Evolutionary conservation across 2,329 filamentous ascomycete species (phyloP).

Genomic region (Helotiales sp.): DNA sequence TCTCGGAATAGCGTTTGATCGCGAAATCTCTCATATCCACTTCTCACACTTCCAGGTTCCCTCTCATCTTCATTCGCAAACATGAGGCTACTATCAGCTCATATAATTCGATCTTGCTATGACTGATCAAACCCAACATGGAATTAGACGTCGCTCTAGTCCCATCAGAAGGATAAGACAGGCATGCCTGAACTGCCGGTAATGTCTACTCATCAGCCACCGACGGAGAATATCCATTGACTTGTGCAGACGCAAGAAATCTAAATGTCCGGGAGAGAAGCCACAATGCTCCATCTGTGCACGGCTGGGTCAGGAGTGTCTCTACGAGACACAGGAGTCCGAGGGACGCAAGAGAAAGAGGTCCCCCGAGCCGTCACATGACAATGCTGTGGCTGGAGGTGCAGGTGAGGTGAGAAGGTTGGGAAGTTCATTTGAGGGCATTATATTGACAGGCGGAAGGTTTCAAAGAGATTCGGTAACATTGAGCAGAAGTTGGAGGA

Average conservation of each 20-base stretch:
- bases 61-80: not conserved
- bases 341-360: conserved; percentile 21
- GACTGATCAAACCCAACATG: not conserved
- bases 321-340: conserved; percentile 18
- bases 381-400: not conserved
- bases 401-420: conserved; percentile 16
- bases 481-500: conserved; percentile 31
- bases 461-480: conserved; percentile 27
- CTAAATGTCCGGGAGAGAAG: conserved; percentile 30
- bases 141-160: not conserved
- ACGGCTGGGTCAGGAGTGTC: conserved; percentile 22
- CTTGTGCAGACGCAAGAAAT: conserved; percentile 28
- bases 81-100: not conserved
- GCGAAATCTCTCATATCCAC: not conserved
- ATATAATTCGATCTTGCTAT: not conserved
- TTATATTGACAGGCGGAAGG: not conserved
- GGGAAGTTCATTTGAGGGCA: not conserved
- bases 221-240: not conserved
- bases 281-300: conserved; percentile 28
- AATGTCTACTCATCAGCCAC: not conserved
- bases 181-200: conserved; percentile 31
- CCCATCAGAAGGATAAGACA: conserved; percentile 25
- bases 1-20: conserved; percentile 3
- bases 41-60: not conserved
- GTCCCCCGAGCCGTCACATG: conserved; percentile 1